Conservation (phyloP, 768 basidiomycete genomes). For the Lactarius evosmus region DNA sequence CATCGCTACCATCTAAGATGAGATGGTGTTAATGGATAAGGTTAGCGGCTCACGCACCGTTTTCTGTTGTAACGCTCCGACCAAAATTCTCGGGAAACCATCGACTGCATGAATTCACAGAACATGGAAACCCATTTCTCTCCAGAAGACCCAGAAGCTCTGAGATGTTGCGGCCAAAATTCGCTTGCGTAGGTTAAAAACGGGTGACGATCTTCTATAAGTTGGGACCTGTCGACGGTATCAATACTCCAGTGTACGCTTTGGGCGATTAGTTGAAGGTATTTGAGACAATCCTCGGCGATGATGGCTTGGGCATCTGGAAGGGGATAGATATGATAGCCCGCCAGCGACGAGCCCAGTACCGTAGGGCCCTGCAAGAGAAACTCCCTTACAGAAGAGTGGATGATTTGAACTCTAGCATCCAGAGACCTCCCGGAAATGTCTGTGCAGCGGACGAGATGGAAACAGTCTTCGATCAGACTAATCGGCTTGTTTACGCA, state of each 20-base stretch:
- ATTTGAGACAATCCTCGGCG: constrained; percentile 5
- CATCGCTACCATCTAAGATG: not conserved
- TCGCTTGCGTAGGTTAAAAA: constrained; percentile 4
- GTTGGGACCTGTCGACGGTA: no score
- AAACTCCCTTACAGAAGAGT: constrained; percentile 14
- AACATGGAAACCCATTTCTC: not conserved
- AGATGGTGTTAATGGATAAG: not conserved
- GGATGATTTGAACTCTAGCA: constrained; percentile 9
- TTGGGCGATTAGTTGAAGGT: not conserved
- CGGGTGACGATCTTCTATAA: not conserved
- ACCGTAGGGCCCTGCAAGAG: not conserved
- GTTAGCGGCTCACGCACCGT: not conserved
- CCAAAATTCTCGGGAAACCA: not conserved
- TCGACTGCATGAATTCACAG: constrained; percentile 2
- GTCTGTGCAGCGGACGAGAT: constrained; percentile 9
- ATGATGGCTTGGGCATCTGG: not conserved
- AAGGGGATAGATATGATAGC: constrained; percentile 12
- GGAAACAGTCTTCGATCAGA: constrained; percentile 15
- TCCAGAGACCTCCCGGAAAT: not conserved
- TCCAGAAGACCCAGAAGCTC: not conserved
- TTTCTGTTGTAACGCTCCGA: not conserved
- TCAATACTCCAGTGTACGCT: no score
- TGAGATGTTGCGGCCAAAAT: constrained; percentile 11
- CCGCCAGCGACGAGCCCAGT: not conserved
- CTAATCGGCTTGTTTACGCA: constrained; percentile 2